These are phyloP conservation scores for Leptomonas seymouri DNA, from an alignment of 208 protist species.

Conservation along the genomic window DNA sequence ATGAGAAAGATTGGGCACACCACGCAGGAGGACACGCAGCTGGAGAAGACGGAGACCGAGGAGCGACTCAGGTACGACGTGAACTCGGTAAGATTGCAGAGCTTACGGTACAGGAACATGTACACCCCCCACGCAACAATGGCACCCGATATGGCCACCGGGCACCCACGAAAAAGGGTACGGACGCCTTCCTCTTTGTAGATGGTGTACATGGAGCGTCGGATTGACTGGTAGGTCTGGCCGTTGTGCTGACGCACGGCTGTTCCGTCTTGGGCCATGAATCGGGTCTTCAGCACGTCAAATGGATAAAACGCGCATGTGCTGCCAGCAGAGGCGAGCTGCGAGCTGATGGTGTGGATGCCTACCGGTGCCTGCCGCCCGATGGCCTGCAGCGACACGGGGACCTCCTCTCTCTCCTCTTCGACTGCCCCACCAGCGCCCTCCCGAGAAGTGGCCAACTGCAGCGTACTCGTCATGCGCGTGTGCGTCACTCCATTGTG, in stretches of 20 bases:
- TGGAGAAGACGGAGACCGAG: conserved; percentile 50
- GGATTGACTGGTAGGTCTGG: conserved; percentile 48
- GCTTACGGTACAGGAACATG: conserved; percentile 66
- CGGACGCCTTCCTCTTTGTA: conserved; percentile 48
- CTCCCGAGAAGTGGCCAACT: conserved; percentile 11
- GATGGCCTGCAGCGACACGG: conserved; percentile 39
- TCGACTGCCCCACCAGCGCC: neutral
- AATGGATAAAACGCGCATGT: conserved; percentile 87
- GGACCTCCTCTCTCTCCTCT: neutral
- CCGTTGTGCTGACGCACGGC: conserved; percentile 58
- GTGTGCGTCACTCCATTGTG: neutral
- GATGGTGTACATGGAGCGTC: conserved; percentile 37
- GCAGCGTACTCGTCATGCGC: neutral
- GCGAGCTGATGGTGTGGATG: conserved; percentile 67
- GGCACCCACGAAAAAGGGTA: conserved; percentile 56
- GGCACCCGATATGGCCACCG: conserved; percentile 47
- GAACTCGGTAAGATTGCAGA: conserved; percentile 59
- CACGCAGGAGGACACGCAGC: conserved; percentile 44
- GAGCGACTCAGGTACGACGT: conserved; percentile 50
- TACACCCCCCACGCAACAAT: conserved; percentile 66
- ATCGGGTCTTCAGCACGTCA: conserved; percentile 88
- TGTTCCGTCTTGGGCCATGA: conserved; percentile 81
- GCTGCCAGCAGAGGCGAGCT: conserved; percentile 69
- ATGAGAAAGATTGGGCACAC: conserved; percentile 71
- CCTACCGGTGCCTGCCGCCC: conserved; percentile 42